Evolutionary conservation across 345 rosid species (phyloP), one percentile per base, ranked within the genome.

Genomic region (Microcos paniculata): DNA sequence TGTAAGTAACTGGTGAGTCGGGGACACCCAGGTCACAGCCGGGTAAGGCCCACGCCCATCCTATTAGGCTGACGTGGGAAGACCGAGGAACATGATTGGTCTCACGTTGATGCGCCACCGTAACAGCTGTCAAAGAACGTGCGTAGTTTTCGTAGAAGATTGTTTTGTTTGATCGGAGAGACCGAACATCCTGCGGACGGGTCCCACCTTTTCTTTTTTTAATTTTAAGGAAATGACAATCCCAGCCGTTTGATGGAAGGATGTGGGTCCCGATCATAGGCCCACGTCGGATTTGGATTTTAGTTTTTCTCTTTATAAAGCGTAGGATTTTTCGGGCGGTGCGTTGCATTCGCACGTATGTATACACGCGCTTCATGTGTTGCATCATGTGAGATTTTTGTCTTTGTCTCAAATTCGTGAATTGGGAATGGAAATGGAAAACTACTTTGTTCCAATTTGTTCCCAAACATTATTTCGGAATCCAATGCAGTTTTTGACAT

Each of bases 61-160:
- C 52, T 46, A 30, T 14, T 14, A 3, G 40, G 83, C 65, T 83
- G 90, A 88, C 86, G 84, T 91, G 96, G 79, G 78, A 23, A 9
- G 64, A 82, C 79, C 80, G 13, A 43, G 79, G 31, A 85, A 85
- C 86, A 76, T 94, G 93, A 89, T 90, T 85, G 92, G 94, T 67
- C 78, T 73, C 85, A 80, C 76, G 82, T 76, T 75, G 55, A 31
- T 30, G 73, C 76, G 80, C 72, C 74, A 6, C n/a, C 12, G 74
- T 72, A 65, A 84, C 84, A 89, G 93, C 94, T 92, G 95, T 83
- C 91, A 86, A 15, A 18, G 14, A 82, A 78, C 84, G 86, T 80
- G 86, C 30, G 75, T 72, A 13, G 66, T 33, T 14, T 33, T 14
- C 1, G 24, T 15, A 18, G 67, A 0, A 38, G 63, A 59, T 1